Evolutionary conservation across 2,329 filamentous ascomycete genomes (phyloP), one percentile per base, ranked within the genome.

Genomic region (Cercospora zeina): DNA sequence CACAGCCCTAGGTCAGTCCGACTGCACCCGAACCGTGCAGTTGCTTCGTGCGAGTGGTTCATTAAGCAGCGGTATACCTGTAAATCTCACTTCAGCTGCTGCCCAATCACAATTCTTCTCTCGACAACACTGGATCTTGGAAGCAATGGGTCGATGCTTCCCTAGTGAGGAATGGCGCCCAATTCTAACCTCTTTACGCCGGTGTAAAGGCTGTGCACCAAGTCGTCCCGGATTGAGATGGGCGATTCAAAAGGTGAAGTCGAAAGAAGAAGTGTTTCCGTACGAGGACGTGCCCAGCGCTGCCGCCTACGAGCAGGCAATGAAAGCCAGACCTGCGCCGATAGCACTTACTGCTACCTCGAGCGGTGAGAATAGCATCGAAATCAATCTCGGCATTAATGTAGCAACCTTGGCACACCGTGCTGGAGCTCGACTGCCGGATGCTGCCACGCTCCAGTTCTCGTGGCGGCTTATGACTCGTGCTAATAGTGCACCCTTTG

Each of bases 231-330:
- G 58, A 3, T 60, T 79, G 13, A 67, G 73, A 27, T 82, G 79
- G 79, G 71, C 67, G 19, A 51, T 76, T 3, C 67, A 62, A 8
- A 68, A 27, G 24, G 69, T 11, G 68, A 71, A 10, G 60, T 59
- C 9, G 74, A 73, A 71, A 10, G 60, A 59, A 8, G 74, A 73
- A 36, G 67, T 81, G 19, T 74, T 73, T 13, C 77, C 81, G 0
- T 80, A 79, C 54, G 85, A 86, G 68, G 78, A 86, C 65, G 76
- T 81, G 0, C 65, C 75, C 55, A 75, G 78, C 59, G 83, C 84
- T 51, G 79, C 77, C 0, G 64, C 70, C 0, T 86, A 80, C 64
- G 85, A 87, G 68, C 73, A 75, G 45, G 75, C 76, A 2, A 71
- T 85, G 21, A 86, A 86, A 67, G 64, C 70, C n/a, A 74, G 80